These are phyloP conservation scores for Phylloporus rhodoxanthus DNA, from an alignment of 768 basidiomycete genomes.

Conservation along the genomic window DNA sequence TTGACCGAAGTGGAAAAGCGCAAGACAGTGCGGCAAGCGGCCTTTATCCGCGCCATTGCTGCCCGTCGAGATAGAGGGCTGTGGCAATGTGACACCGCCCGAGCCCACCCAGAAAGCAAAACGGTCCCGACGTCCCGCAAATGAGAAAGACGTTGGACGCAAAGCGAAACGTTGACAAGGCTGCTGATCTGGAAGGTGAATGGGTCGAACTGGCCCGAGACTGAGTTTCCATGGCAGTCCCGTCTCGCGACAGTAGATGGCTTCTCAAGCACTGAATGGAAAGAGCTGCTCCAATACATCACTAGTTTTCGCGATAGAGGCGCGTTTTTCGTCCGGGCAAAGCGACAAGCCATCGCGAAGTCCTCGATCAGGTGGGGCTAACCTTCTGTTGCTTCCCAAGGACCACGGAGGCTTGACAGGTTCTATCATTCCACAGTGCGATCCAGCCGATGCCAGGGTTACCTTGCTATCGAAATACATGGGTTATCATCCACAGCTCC, in stretches of 20 bases:
- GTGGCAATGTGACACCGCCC: slow-evolving; percentile 47
- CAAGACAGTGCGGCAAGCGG: slow-evolving; percentile 52
- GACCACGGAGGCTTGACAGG: slow-evolving; percentile 12
- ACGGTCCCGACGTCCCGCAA: slow-evolving; percentile 40
- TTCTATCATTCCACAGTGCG: slow-evolving; percentile 48
- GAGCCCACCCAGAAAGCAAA: slow-evolving; percentile 37
- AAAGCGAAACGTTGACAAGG: slow-evolving; percentile 13
- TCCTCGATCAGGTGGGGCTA: slow-evolving; percentile 42
- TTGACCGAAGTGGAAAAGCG: slow-evolving; percentile 54
- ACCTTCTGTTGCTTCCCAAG: slow-evolving; percentile 43
- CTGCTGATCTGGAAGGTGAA: slow-evolving; percentile 29
- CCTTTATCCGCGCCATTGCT: slow-evolving; percentile 40
- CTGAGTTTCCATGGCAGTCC: slow-evolving; percentile 72
- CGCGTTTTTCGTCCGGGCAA: slow-evolving; percentile 12
- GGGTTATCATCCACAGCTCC: too few species aligned
- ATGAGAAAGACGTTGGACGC: slow-evolving; percentile 42
- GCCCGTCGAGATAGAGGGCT: slow-evolving; percentile 60
- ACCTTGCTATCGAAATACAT: slow-evolving; percentile 50
- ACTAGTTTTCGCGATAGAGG: slow-evolving; percentile 70
- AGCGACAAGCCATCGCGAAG: slow-evolving; percentile 16
- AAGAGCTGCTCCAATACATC: slow-evolving; percentile 59
- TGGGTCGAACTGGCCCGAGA: slow-evolving; percentile 73
- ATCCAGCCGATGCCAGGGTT: slow-evolving; percentile 71
- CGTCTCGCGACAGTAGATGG: slow-evolving; percentile 50
- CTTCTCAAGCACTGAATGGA: slow-evolving; percentile 46